Percentiles rank a stretch among this genome's conserved stretches.
These are phyloP conservation scores for Hypoxylon sp. DNA, from an alignment of 2,329 filamentous ascomycete species.

Conservation along the genomic window DNA sequence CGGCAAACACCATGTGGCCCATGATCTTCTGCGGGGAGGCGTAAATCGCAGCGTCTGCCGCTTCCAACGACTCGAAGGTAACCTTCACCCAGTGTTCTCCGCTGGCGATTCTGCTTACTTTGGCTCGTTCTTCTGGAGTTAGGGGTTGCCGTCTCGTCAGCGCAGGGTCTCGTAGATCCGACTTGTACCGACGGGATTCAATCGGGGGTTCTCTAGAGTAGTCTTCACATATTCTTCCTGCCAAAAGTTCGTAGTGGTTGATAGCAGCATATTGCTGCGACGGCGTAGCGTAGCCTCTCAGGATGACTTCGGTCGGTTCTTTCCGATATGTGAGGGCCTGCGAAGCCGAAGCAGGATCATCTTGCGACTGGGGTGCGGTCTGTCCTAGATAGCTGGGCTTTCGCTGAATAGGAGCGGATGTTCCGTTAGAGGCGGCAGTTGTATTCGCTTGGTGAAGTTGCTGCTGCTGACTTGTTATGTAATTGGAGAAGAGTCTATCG, in stretches of 20 bases:
- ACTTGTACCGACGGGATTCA: constrained; percentile 76
- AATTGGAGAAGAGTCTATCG: constrained; percentile 71
- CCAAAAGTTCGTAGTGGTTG: constrained; percentile 87
- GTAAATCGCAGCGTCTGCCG: constrained; percentile 76
- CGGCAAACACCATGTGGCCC: constrained; percentile 77
- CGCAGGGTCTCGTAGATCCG: constrained; percentile 78
- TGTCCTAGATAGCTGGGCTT: constrained; percentile 54
- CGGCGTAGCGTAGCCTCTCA: constrained; percentile 80
- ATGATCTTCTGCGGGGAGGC: constrained; percentile 78
- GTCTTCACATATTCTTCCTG: constrained; percentile 89
- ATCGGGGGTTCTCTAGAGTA: constrained; percentile 87
- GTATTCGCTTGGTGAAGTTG: constrained; percentile 48
- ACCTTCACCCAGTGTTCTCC: constrained; percentile 94
- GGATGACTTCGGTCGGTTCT: constrained; percentile 77
- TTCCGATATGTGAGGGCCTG: constrained; percentile 49
- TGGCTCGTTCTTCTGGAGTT: constrained; percentile 77
- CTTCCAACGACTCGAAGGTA: constrained; percentile 79
- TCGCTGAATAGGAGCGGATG: constrained; percentile 43
- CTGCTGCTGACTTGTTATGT: constrained; percentile 64
- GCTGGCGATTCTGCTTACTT: constrained; percentile 84
- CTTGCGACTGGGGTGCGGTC: constrained; percentile 50
- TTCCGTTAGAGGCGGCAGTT: constrained; percentile 24
- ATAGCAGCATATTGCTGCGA: constrained; percentile 86
- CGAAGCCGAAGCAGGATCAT: constrained; percentile 50
- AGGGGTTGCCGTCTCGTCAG: constrained; percentile 74